phyloP scores from a whole-genome alignment of 2,329 filamentous ascomycete genomes.

The Pseudogymnoascus sp. region DNA sequence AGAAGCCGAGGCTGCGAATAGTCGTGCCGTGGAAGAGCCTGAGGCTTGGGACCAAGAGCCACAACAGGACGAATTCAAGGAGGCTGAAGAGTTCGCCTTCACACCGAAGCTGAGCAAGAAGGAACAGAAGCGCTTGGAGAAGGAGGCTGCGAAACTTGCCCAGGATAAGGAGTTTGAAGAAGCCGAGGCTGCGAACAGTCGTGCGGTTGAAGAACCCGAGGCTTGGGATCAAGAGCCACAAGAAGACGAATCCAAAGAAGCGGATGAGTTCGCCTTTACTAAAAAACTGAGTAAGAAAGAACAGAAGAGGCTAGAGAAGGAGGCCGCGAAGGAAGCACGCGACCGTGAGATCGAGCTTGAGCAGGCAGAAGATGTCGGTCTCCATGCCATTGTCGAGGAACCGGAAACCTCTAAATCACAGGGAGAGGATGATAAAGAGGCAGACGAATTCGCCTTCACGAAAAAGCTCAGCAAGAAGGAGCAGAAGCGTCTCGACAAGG shows the following conservation, averaged over 20 bases:
- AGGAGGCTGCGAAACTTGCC: neutral
- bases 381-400: neutral
- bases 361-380: neutral
- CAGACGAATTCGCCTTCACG: constrained; percentile 17
- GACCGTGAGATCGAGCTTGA: neutral
- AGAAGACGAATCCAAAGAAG: neutral
- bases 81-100: constrained; percentile 16
- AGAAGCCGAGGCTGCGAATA: neutral
- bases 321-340: neutral
- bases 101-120: neutral
- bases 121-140: neutral
- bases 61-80: neutral
- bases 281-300: constrained; percentile 14
- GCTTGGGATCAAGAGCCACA: neutral
- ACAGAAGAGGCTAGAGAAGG: constrained; percentile 32
- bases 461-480: constrained; percentile 15
- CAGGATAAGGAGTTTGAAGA: constrained; percentile 2
- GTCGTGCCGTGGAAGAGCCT: neutral
- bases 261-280: constrained; percentile 17
- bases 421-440: neutral
- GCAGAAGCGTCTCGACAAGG: constrained; percentile 1
- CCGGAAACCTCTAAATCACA: neutral
- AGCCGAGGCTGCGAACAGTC: neutral
- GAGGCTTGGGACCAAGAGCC: neutral
- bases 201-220: neutral